phyloP scores from a whole-genome alignment of 2,329 filamentous ascomycete species.

The Triangularia setosa region DNA sequence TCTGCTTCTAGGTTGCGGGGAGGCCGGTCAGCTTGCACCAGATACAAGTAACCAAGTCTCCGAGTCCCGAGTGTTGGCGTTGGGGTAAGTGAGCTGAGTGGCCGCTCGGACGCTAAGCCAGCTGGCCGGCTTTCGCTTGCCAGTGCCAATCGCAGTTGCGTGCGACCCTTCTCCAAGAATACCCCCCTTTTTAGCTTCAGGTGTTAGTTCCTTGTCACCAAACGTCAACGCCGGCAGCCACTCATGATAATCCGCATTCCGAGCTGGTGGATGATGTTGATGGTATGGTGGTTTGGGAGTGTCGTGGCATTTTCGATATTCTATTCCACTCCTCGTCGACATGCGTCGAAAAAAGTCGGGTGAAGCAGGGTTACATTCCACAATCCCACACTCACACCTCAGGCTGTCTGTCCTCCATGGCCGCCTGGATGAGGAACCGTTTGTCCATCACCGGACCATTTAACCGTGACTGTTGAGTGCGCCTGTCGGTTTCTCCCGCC shows the following conservation, averaged over 20 bases:
- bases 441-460: slow-evolving; percentile 8
- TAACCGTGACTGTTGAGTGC: slow-evolving; percentile 15
- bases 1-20: background rate
- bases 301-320: background rate
- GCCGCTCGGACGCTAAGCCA: background rate
- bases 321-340: background rate
- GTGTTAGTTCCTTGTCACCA: background rate
- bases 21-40: slow-evolving; percentile 4
- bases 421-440: slow-evolving; percentile 3
- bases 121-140: background rate
- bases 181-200: background rate
- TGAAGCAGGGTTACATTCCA: slow-evolving; percentile 1
- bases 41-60: background rate
- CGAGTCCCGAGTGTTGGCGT: background rate
- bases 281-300: background rate
- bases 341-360: background rate
- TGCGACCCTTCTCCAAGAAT: background rate
- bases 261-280: background rate
- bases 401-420: background rate
- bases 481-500: slow-evolving; percentile 21
- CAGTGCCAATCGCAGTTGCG: background rate
- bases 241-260: background rate
- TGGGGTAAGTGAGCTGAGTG: slow-evolving; percentile 6
- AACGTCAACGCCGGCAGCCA: background rate
- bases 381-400: background rate